These are phyloP conservation scores for Peronosclerospora sorghi DNA, from an alignment of 352 stramenopile genomes.

Conservation along the genomic window DNA sequence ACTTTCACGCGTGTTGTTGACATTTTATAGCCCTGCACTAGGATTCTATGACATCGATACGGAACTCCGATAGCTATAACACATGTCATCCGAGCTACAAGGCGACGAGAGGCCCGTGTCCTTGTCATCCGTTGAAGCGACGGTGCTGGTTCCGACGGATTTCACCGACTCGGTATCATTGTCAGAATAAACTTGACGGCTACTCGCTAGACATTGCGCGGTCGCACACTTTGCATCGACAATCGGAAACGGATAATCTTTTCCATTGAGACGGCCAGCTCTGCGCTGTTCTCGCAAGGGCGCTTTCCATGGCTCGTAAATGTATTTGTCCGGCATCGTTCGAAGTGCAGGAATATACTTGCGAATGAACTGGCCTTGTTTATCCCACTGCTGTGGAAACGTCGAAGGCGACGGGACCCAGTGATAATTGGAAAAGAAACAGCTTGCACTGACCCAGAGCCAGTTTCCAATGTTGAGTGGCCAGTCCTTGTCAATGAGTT, in stretches of 20 bases:
- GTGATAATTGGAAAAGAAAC: slow-evolving; percentile 95
- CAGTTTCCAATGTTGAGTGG: slow-evolving; percentile 96
- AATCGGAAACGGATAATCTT: slow-evolving; percentile 92
- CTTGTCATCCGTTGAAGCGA: slow-evolving; percentile 2
- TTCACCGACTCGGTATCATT: slow-evolving; percentile 8
- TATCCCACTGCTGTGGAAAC: slow-evolving; percentile 92
- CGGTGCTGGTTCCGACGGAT: slow-evolving; percentile 4
- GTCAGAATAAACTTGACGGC: slow-evolving; percentile 47
- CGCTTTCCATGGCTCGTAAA: slow-evolving; percentile 96
- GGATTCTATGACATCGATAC: neutral
- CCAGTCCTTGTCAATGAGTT: slow-evolving; percentile 94
- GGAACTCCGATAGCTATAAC: slow-evolving; percentile 15
- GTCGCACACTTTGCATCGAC: slow-evolving; percentile 85
- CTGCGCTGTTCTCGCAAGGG: slow-evolving; percentile 78
- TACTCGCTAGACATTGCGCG: slow-evolving; percentile 77
- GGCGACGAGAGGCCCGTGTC: neutral
- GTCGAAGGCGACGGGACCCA: slow-evolving; percentile 87
- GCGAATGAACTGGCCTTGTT: slow-evolving; percentile 79
- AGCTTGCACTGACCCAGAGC: slow-evolving; percentile 91
- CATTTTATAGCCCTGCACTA: too few relatives aligned
- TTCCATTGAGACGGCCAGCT: slow-evolving; percentile 81
- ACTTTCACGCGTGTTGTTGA: too few relatives aligned
- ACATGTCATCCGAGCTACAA: slow-evolving; percentile 21
- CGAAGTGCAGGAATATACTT: slow-evolving; percentile 87
- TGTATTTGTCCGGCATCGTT: slow-evolving; percentile 90